These are phyloP conservation scores for Candida cerambycidarum DNA, from an alignment of 805 yeast species.

Conservation along the genomic window DNA sequence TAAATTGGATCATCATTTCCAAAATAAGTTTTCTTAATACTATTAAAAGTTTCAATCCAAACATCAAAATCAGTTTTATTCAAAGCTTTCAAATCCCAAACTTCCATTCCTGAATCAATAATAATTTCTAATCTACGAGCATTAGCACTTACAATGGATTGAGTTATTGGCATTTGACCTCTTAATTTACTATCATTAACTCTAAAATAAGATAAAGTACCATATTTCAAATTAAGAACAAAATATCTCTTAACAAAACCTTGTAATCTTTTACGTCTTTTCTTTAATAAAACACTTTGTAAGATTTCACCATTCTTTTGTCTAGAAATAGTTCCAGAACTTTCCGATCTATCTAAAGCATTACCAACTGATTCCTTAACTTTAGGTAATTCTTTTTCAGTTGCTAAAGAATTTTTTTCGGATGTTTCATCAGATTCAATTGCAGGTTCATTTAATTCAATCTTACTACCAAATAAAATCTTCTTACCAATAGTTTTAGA, in stretches of 20 bases:
- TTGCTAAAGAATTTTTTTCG: background rate
- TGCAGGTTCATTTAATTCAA: slow-evolving; percentile 4
- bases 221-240: slow-evolving; percentile 75
- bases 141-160: slow-evolving; percentile 81
- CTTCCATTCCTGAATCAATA: slow-evolving; percentile 92
- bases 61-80: slow-evolving; percentile 64
- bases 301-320: slow-evolving; percentile 68
- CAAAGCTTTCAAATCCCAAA: slow-evolving; percentile 81
- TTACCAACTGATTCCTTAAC: slow-evolving; percentile 1
- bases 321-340: slow-evolving; percentile 20
- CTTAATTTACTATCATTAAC: slow-evolving; percentile 70
- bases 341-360: slow-evolving; percentile 6
- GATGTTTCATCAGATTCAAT: background rate
- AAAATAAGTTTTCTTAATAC: slow-evolving; percentile 33
- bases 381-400: slow-evolving; percentile 1
- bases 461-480: slow-evolving; percentile 55
- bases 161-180: slow-evolving; percentile 87
- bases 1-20: slow-evolving; percentile 6
- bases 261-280: slow-evolving; percentile 77
- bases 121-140: slow-evolving; percentile 65
- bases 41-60: slow-evolving; percentile 82
- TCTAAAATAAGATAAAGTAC: slow-evolving; percentile 80
- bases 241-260: slow-evolving; percentile 87
- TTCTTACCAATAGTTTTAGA: slow-evolving; percentile 83
- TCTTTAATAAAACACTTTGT: slow-evolving; percentile 77